Evolutionary conservation across 208 protist species (phyloP).

Genomic region (Wallacemonas collosoma): DNA sequence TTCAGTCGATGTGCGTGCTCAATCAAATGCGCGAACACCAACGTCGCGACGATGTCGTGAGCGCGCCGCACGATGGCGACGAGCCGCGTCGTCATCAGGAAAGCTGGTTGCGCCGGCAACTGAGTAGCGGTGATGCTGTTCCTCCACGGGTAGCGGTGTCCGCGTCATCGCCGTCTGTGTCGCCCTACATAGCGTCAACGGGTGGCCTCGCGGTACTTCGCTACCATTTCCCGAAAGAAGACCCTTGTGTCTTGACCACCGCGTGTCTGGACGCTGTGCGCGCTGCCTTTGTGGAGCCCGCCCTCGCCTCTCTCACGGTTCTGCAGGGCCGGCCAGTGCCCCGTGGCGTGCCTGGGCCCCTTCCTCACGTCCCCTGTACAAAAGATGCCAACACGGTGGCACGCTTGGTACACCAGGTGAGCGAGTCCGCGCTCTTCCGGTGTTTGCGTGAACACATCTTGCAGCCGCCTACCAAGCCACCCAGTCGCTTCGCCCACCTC

Average conservation of each 20-base stretch:
- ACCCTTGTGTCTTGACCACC: not conserved
- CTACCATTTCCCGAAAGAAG: slow-evolving; percentile 19
- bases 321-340: slow-evolving; percentile 23
- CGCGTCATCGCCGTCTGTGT: not conserved
- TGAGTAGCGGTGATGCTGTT: not conserved
- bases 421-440: slow-evolving; percentile 25
- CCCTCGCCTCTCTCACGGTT: slow-evolving; percentile 24
- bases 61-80: not conserved
- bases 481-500: slow-evolving; percentile 13
- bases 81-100: slow-evolving; percentile 8
- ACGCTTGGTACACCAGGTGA: not conserved
- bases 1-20: slow-evolving; percentile 32
- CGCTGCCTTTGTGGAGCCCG: slow-evolving; percentile 30
- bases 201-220: slow-evolving; percentile 6
- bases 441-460: slow-evolving; percentile 30
- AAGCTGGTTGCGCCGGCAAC: not conserved
- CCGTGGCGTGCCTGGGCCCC: slow-evolving; percentile 17
- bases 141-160: not conserved
- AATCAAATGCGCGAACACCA: slow-evolving; percentile 31
- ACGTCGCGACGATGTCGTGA: not conserved
- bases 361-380: not conserved
- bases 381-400: not conserved
- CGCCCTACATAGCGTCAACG: not conserved
- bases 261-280: slow-evolving; percentile 36
- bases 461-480: slow-evolving; percentile 22